Conservation (phyloP, 768 basidiomycete genomes). For the Trichaptum fuscoviolaceum region DNA sequence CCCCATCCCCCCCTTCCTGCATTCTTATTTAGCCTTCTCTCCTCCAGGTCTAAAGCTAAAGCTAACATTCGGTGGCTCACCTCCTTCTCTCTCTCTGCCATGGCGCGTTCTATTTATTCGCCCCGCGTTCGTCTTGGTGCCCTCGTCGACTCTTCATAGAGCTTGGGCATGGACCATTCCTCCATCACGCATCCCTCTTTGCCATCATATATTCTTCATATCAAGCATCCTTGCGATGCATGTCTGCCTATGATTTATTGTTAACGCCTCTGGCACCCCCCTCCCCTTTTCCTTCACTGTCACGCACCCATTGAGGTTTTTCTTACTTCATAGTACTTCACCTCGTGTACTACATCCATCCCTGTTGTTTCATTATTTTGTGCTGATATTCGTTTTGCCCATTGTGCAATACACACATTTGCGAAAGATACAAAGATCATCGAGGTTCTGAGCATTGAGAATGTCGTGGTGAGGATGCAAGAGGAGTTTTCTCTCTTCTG, state of each 20-base stretch:
- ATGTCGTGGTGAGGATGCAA: not conserved
- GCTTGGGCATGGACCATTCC: not conserved
- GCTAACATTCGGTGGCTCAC: not conserved
- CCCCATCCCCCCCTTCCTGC: not conserved
- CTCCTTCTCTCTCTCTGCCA: not conserved
- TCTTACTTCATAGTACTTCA: not conserved
- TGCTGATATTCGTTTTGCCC: not conserved
- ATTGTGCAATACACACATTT: not conserved
- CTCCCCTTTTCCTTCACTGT: not conserved
- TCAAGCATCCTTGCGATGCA: not conserved
- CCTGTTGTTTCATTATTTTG: constrained; percentile 1
- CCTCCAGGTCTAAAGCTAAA: not conserved
- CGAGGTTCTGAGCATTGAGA: not conserved
- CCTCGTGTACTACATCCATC: not conserved
- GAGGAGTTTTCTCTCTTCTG: not conserved
- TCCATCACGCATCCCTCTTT: not conserved
- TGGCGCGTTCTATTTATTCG: not conserved
- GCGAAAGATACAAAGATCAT: not conserved
- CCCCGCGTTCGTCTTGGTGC: not conserved
- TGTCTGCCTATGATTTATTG: not conserved
- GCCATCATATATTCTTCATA: not conserved
- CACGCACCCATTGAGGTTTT: not conserved
- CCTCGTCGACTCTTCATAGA: not conserved
- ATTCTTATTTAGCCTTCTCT: not conserved
- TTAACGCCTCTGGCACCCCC: not conserved